Conservation (phyloP, 1,284 basidiomycete species). For the Crucibulum parvulum region DNA sequence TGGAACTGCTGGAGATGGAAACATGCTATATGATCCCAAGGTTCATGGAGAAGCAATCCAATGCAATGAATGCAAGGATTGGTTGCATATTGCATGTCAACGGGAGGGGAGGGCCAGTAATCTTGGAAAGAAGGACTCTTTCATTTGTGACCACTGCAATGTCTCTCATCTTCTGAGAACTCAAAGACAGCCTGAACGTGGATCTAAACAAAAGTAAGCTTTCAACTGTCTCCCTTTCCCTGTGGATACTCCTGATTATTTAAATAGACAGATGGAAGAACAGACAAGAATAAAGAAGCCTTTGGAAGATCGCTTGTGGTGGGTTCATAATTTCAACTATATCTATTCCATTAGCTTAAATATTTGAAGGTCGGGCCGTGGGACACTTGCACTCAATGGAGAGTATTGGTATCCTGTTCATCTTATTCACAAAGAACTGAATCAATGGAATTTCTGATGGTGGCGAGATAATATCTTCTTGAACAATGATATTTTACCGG, state of each 20-base stretch:
- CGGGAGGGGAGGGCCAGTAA: conserved; percentile 15
- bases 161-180: neutral
- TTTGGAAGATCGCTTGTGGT: conserved; percentile 6
- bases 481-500: neutral
- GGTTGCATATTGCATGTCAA: conserved; percentile 26
- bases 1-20: conserved; percentile 18
- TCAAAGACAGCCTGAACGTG: neutral
- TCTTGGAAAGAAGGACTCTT: conserved; percentile 4
- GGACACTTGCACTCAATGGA: conserved; percentile 9
- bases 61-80: conserved; percentile 14
- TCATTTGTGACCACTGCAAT: conserved; percentile 20
- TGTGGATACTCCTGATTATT: neutral
- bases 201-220: conserved; percentile 5
- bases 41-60: conserved; percentile 14
- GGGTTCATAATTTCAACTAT: neutral
- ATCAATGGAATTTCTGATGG: conserved; percentile 6
- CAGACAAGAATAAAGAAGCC: neutral
- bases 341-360: neutral
- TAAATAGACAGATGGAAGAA: neutral
- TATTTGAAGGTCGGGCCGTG: conserved; percentile 7
- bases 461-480: conserved; percentile 7
- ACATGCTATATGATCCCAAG: conserved; percentile 6
- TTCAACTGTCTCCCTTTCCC: neutral
- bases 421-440: conserved; percentile 7
- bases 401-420: conserved; percentile 18